These are phyloP conservation scores for Acacia crassicarpa DNA, from an alignment of 306 rosid genomes.

Conservation along the genomic window DNA sequence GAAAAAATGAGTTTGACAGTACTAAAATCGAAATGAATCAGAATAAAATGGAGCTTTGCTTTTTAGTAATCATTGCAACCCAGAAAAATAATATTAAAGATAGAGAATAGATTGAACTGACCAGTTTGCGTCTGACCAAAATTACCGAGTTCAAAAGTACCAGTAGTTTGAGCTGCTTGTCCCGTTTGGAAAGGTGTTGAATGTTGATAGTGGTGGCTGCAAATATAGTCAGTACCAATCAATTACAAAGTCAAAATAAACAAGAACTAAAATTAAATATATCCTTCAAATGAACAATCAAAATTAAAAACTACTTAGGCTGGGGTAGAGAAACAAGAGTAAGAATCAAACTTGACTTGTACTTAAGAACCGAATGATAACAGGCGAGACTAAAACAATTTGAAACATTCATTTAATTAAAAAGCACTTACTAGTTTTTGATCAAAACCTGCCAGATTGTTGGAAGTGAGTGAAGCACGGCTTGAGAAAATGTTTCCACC, in stretches of 20 bases:
- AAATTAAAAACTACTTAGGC: neutral
- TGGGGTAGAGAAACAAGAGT: neutral
- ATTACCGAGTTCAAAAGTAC: constrained; percentile 51
- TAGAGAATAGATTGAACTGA: constrained; percentile 34
- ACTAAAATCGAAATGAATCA: constrained; percentile 9
- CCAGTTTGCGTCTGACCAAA: constrained; percentile 72
- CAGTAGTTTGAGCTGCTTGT: constrained; percentile 51
- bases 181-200: constrained; percentile 59
- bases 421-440: constrained; percentile 63
- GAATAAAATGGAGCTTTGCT: constrained; percentile 26
- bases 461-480: constrained; percentile 53
- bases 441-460: constrained; percentile 50
- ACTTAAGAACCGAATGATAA: neutral
- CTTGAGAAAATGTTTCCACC: constrained; percentile 54
- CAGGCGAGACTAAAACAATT: neutral
- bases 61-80: constrained; percentile 17
- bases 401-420: constrained; percentile 13
- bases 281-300: neutral
- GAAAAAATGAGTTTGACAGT: neutral
- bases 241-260: constrained; percentile 11
- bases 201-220: constrained; percentile 62
- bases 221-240: neutral
- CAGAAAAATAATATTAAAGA: neutral
- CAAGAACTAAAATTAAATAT: constrained; percentile 10
- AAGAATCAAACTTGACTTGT: neutral